Evolutionary conservation across 2,329 filamentous ascomycete genomes (phyloP).

Genomic region (Gyromitra esculenta): DNA sequence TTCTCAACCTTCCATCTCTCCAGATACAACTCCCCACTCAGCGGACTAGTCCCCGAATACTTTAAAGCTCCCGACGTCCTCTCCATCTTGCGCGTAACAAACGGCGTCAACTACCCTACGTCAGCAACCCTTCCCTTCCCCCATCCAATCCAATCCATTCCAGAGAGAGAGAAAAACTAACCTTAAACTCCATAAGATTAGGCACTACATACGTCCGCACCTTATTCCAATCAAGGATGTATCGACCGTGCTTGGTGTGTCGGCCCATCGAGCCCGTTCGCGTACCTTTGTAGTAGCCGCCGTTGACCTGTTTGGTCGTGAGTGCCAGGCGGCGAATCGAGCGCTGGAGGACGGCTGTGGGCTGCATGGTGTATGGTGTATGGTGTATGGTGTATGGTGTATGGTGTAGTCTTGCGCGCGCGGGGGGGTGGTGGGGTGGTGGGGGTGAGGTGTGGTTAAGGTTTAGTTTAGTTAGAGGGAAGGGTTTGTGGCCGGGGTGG

Average conservation of each 20-base stretch:
- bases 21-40: constrained; percentile 71
- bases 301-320: constrained; percentile 91
- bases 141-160: too few relatives aligned
- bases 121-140: neutral
- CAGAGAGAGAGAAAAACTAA: constrained; percentile 61
- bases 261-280: constrained; percentile 85
- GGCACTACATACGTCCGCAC: constrained; percentile 92
- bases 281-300: constrained; percentile 97
- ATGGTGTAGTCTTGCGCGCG: constrained; percentile 59
- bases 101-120: constrained; percentile 75
- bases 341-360: constrained; percentile 73
- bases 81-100: constrained; percentile 72
- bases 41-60: constrained; percentile 67
- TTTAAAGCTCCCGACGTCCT: constrained; percentile 66
- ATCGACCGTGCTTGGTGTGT: constrained; percentile 85
- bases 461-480: constrained; percentile 9
- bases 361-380: constrained; percentile 58
- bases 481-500: neutral
- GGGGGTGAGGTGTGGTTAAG: neutral
- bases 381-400: constrained; percentile 8
- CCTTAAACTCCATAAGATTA: constrained; percentile 75
- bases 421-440: constrained; percentile 19
- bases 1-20: constrained; percentile 75
- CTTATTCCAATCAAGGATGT: constrained; percentile 83
- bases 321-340: constrained; percentile 79